Evolutionary conservation across 768 basidiomycete genomes (phyloP).

Genomic region (Mycena galopus): DNA sequence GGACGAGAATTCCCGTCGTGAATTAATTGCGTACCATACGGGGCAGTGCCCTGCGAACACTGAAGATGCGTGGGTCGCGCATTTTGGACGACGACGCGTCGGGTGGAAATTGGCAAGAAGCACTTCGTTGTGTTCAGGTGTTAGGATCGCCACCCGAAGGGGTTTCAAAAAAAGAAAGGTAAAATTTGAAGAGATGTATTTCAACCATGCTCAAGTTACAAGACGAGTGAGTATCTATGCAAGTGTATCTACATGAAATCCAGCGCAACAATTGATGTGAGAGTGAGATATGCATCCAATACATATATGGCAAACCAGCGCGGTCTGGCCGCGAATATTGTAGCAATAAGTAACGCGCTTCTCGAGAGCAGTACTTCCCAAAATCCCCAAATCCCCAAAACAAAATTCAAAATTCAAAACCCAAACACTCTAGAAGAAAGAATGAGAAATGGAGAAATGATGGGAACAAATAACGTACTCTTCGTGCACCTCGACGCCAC

Average conservation of each 20-base stretch:
- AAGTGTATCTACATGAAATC: conserved; percentile 20
- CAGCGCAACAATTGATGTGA: conserved; percentile 16
- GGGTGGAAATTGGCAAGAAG: background rate
- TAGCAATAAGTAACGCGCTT: conserved; percentile 32
- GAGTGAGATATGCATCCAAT: conserved; percentile 18
- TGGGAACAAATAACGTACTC: conserved; percentile 37
- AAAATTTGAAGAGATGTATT: background rate
- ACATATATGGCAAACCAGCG: conserved; percentile 21
- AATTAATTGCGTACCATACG: conserved; percentile 71
- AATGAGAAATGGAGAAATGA: background rate
- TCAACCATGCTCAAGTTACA: background rate
- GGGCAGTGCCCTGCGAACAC: conserved; percentile 69
- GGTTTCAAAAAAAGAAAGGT: background rate
- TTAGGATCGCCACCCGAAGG: background rate
- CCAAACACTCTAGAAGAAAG: conserved; percentile 17
- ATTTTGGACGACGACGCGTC: conserved; percentile 40
- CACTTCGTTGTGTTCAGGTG: background rate
- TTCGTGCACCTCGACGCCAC: conserved; percentile 59
- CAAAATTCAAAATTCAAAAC: conserved; percentile 9
- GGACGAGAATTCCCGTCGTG: background rate
- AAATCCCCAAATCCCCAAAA: background rate
- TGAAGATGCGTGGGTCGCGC: conserved; percentile 55
- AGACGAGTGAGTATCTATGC: background rate
- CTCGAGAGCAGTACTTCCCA: conserved; percentile 26
- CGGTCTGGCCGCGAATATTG: conserved; percentile 33